phyloP scores from a whole-genome alignment of 495 filamentous ascomycete species.

The Hapsidospora chrysogenum region DNA sequence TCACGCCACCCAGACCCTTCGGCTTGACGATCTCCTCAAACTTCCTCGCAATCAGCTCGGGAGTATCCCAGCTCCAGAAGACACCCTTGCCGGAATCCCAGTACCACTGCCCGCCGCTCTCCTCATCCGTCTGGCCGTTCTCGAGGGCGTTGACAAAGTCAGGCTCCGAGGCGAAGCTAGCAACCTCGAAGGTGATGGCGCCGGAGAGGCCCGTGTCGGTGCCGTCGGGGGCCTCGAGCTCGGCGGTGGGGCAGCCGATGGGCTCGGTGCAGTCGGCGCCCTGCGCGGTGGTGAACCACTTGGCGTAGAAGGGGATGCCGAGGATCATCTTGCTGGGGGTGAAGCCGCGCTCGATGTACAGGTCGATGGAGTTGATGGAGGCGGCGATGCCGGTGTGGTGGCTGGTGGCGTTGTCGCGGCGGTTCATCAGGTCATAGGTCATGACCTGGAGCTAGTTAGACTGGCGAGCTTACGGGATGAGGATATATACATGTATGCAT shows the following conservation, averaged over 20 bases:
- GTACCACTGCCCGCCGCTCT: conserved; percentile 43
- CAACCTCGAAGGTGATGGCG: conserved; percentile 31
- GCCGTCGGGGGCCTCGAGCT: conserved; percentile 39
- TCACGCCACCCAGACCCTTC: conserved; percentile 39
- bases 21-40: conserved; percentile 39
- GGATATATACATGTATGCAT: background rate
- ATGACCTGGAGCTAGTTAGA: conserved; percentile 24
- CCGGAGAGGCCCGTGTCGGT: conserved; percentile 39
- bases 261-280: conserved; percentile 19
- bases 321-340: conserved; percentile 40
- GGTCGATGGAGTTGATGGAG: conserved; percentile 30
- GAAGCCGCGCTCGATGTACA: conserved; percentile 37
- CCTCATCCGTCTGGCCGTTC: conserved; percentile 30
- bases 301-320: conserved; percentile 49
- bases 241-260: conserved; percentile 35
- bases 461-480: background rate
- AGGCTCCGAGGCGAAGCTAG: conserved; percentile 15
- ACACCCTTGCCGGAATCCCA: conserved; percentile 32
- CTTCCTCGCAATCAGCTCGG: conserved; percentile 37
- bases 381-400: conserved; percentile 38
- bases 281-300: conserved; percentile 41
- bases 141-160: conserved; percentile 23
- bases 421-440: conserved; percentile 53
- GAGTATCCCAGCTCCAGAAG: conserved; percentile 58
- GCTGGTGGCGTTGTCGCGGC: conserved; percentile 39